These are phyloP conservation scores for Mycena galericulata DNA, from an alignment of 768 basidiomycete genomes.

Conservation along the genomic window DNA sequence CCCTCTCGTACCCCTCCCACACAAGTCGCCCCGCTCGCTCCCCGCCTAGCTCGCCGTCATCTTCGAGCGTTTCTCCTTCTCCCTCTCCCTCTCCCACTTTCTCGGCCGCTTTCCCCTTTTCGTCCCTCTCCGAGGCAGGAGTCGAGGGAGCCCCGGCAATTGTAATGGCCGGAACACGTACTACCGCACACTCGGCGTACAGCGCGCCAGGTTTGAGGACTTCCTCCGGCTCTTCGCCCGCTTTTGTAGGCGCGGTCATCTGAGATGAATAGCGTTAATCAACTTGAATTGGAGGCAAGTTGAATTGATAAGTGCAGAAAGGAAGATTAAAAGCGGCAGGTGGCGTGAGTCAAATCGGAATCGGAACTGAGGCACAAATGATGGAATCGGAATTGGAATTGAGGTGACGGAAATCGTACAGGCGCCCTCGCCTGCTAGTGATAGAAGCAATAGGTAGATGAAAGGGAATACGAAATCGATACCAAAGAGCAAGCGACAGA, in stretches of 20 bases:
- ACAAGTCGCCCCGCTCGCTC: constrained; percentile 74
- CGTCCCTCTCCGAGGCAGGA: neutral
- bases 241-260: neutral
- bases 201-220: constrained; percentile 82
- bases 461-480: too few relatives aligned
- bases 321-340: too few relatives aligned
- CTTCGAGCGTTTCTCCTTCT: constrained; percentile 52
- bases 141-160: neutral
- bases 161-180: constrained; percentile 37
- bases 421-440: constrained; percentile 5
- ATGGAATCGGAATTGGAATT: too few relatives aligned
- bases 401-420: too few relatives aligned
- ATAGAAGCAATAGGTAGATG: too few relatives aligned
- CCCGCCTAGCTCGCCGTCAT: constrained; percentile 80
- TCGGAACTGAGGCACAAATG: too few relatives aligned
- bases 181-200: constrained; percentile 82
- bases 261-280: too few relatives aligned
- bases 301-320: too few relatives aligned
- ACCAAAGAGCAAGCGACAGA: too few relatives aligned
- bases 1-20: constrained; percentile 82
- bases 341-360: too few relatives aligned
- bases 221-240: constrained; percentile 57
- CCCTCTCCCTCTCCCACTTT: constrained; percentile 20
- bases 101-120: constrained; percentile 36
- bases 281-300: too few relatives aligned